Percentiles rank a stretch among this genome's conserved stretches.
Evolutionary conservation across 345 rosid genomes (phyloP).

Genomic region (Populus deltoides): DNA sequence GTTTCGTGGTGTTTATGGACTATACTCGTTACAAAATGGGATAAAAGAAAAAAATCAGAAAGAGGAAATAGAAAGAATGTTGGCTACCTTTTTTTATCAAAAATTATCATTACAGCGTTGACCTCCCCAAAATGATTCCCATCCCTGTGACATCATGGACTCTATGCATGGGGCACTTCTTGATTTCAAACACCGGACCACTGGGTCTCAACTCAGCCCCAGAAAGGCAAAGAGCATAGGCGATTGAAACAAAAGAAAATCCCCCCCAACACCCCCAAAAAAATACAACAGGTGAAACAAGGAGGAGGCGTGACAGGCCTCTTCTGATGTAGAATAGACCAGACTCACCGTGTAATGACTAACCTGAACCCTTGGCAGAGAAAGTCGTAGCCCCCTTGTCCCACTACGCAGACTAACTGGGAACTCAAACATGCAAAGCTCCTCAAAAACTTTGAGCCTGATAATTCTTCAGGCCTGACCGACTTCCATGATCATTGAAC

Average conservation of each 20-base stretch:
- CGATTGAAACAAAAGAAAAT: background rate
- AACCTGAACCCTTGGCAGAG: background rate
- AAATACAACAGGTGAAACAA: background rate
- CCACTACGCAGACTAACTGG: background rate
- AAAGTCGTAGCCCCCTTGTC: background rate
- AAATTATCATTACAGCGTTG: constrained; percentile 19
- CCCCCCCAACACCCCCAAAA: background rate
- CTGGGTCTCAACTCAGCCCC: background rate
- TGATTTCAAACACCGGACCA: background rate
- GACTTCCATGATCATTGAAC: constrained; percentile 20
- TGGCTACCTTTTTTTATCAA: constrained; percentile 5
- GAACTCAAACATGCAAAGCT: constrained; percentile 7
- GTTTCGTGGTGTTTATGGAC: background rate
- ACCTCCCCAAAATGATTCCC: constrained; percentile 6
- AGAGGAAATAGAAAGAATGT: constrained; percentile 1
- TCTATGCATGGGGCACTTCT: background rate
- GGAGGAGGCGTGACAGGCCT: background rate
- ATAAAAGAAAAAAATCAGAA: background rate
- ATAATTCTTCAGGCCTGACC: background rate
- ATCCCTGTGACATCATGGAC: background rate
- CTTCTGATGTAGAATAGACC: constrained; percentile 18
- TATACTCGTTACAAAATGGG: constrained; percentile 19
- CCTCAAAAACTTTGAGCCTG: background rate
- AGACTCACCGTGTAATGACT: constrained; percentile 6
- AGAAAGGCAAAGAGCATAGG: background rate